A percentile compares a stretch with the other conserved stretches of the same genome.
Evolutionary conservation across 306 rosid species (phyloP).

Genomic region (Phaseolus lunatus): DNA sequence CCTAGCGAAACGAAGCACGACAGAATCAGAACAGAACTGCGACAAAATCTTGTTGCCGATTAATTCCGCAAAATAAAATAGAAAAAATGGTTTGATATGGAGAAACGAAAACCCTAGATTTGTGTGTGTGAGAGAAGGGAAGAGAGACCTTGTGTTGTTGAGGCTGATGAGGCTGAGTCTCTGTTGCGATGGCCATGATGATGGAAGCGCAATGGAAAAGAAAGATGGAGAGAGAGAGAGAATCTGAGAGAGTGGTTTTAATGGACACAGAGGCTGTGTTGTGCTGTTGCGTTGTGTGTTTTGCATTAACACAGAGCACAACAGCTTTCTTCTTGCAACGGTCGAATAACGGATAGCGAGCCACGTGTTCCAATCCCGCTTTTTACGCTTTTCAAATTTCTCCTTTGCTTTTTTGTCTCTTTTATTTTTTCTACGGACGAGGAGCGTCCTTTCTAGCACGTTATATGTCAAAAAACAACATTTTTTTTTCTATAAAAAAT

Average conservation of each 20-base stretch:
- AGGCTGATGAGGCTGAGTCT: constrained; percentile 63
- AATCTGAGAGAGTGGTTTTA: constrained; percentile 1
- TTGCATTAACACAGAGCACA: neutral
- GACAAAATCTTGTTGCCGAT: neutral
- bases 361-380: constrained; percentile 67
- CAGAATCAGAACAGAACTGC: neutral
- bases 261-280: neutral
- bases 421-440: neutral
- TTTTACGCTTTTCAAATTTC: constrained; percentile 51
- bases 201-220: neutral
- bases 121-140: neutral
- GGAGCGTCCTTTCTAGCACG: neutral
- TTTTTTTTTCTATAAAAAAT: too few species aligned
- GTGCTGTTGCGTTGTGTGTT: neutral
- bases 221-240: constrained; percentile 9
- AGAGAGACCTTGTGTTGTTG: constrained; percentile 61
- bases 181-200: constrained; percentile 80
- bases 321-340: constrained; percentile 62
- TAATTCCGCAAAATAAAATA: neutral
- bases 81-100: neutral
- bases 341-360: constrained; percentile 71
- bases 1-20: constrained; percentile 52
- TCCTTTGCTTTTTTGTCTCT: neutral
- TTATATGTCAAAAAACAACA: neutral
- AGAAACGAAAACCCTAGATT: constrained; percentile 46